Base-by-base conservation (phyloP, 345 rosid species). In the Euphorbia tirucalli region DNA sequence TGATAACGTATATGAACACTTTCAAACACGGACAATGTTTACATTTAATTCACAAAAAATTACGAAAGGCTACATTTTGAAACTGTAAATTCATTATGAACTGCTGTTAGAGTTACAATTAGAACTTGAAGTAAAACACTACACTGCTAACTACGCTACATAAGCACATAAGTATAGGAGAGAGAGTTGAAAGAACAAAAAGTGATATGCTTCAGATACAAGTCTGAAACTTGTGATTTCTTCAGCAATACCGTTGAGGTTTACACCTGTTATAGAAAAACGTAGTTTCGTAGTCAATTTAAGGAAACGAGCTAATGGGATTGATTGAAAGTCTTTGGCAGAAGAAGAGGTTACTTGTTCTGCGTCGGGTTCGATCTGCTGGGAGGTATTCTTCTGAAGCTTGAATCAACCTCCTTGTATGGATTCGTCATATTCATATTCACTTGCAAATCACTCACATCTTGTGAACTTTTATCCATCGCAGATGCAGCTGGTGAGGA, bases 381-480 rank as follows among this genome's bases (percentile, higher is more conserved):
- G 16, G 90, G 92, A 69, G 98, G 98, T 61, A 89, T 86, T 80
- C 62, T 80, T 65, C 87, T 70, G 77, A 85, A 85, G 85, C 93
- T 89, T 0, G 89, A 81, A 43, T 72, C 73, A 11, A 81, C 85
- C 66, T 83, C 76, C 81, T 85, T 35, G 58, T 32, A 64, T 22
- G 75, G 66, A n/a, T 48, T 64, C 57, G n/a, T n/a, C n/a, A n/a
- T n/a, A n/a, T 44, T 66, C 9, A 25, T 52, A 15, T 30, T 24
- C 16, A 11, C 57, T 43, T 39, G 73, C 55, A n/a, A 73, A 67
- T 83, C 82, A 62, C 79, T 83, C 39, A 68, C 35, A 72, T 61
- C 65, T 62, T 30, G 32, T 4, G 46, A 30, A 61, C 57, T 52
- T 58, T 68, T 27, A 35, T 54, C 41, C 13, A 13, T 14, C 46